These are phyloP conservation scores for Fistulina hepatica DNA, from an alignment of 1,284 basidiomycete genomes.

Conservation along the genomic window DNA sequence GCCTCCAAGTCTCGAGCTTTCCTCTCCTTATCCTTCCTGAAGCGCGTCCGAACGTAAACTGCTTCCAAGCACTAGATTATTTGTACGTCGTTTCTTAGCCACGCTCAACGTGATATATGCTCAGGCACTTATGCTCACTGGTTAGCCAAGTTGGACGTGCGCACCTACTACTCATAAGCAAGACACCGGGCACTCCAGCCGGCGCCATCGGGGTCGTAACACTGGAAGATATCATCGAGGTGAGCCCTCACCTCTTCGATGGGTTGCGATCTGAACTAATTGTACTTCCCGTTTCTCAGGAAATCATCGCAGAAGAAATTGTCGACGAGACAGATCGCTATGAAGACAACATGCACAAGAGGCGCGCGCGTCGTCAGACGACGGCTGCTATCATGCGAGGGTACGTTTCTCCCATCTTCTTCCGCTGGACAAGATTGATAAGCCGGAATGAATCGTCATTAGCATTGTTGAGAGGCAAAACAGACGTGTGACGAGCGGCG, in stretches of 20 bases:
- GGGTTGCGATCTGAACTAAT: not conserved
- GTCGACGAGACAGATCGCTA: constrained; percentile 87
- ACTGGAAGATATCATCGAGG: constrained; percentile 71
- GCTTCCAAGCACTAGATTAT: constrained; percentile 78
- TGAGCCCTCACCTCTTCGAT: constrained; percentile 12
- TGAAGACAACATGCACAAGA: constrained; percentile 75
- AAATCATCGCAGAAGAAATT: constrained; percentile 83
- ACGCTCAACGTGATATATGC: not conserved
- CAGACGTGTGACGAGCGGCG: too few relatives aligned
- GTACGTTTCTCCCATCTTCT: too few relatives aligned
- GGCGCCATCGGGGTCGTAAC: constrained; percentile 80
- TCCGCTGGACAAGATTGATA: too few relatives aligned
- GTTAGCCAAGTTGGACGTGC: constrained; percentile 96
- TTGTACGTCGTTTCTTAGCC: constrained; percentile 41
- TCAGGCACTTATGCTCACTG: constrained; percentile 9
- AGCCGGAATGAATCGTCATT: too few relatives aligned
- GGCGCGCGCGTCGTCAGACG: constrained; percentile 55
- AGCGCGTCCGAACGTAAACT: constrained; percentile 76
- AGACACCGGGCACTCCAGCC: constrained; percentile 68
- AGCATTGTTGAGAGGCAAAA: too few relatives aligned
- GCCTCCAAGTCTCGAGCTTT: constrained; percentile 66
- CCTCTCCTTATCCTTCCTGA: constrained; percentile 82
- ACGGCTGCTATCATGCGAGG: constrained; percentile 75
- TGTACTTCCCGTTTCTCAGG: constrained; percentile 30
- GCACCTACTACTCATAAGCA: constrained; percentile 82